Base-by-base conservation (phyloP, 495 filamentous ascomycete genomes). In the Hypoxylon lenormandii region DNA sequence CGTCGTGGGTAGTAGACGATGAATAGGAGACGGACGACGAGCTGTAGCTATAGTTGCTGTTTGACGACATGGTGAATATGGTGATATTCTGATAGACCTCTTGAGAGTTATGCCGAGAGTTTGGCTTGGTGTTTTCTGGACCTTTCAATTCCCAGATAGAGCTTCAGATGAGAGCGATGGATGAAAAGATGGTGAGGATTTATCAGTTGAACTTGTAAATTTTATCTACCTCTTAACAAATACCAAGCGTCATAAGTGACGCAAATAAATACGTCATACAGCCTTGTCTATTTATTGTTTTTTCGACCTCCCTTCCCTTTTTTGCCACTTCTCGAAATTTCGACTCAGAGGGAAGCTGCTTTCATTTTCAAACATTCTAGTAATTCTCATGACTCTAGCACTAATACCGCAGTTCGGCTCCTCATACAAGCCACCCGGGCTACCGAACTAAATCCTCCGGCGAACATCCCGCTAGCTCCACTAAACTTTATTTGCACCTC, bases 21-120 rank as follows among this genome's bases (percentile, higher is more conserved):
- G 61, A 58, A 48, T 46, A 71, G 16, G 62, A 66, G 26, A 71
- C 51, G 15, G 68, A 59, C 4, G 66, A 66, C 37, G 51, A 62
- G 19, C 57, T 66, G 26, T 38, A 66, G 26, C 50, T 66, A n/a
- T 19, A 60, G 49, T 37, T 59, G 10, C 33, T 49, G 28, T 48
- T 57, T 23, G 68, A 66, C 30, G 62, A 45, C 68, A 71, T 71
- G 51, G 4, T 63, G 55, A n/a, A 10, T 51, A 6, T n/a, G n/a
- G n/a, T n/a, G n/a, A n/a, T n/a, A n/a, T n/a, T n/a, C n/a, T n/a
- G n/a, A n/a, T n/a, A n/a, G n/a, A n/a, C 5, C 26, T 28, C 26
- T 43, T 43, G 40, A 43, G 16, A 5, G 15, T 2, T 43, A n/a
- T n/a, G n/a, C 30, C 30, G 30, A 33, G 30, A 7, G 8, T 37